Evolutionary conservation across 2,329 filamentous ascomycete species (phyloP).

Genomic region (Plectosphaerella sp.): DNA sequence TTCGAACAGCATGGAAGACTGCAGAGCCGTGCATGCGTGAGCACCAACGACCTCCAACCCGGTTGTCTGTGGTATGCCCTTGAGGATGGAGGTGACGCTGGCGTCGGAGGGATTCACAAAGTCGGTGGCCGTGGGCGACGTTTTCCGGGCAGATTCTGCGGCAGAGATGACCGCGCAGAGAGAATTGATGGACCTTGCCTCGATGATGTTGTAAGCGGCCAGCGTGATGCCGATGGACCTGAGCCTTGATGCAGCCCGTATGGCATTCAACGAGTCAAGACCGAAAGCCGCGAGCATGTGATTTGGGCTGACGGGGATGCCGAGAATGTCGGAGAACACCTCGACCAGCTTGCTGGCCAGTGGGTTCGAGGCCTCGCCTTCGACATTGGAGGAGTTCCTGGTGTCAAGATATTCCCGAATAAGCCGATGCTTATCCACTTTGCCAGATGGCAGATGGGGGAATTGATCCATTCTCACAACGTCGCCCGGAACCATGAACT

Average conservation of each 20-base stretch:
- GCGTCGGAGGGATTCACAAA: too few species aligned
- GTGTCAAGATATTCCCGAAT: slow-evolving; percentile 17
- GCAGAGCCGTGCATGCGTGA: slow-evolving; percentile 67
- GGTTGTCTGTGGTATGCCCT: background rate
- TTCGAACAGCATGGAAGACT: slow-evolving; percentile 77
- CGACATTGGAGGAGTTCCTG: background rate
- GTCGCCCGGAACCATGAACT: slow-evolving; percentile 79
- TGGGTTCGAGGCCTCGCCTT: slow-evolving; percentile 1
- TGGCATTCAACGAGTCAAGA: slow-evolving; percentile 56
- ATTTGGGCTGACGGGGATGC: slow-evolving; percentile 22
- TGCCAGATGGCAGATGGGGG: slow-evolving; percentile 77
- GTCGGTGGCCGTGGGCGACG: background rate
- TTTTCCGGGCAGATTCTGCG: background rate
- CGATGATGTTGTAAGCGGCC: slow-evolving; percentile 58
- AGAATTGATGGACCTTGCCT: slow-evolving; percentile 29
- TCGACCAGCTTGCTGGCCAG: slow-evolving; percentile 27
- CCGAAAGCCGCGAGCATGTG: slow-evolving; percentile 43
- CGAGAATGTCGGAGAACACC: slow-evolving; percentile 36
- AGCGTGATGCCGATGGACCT: slow-evolving; percentile 51
- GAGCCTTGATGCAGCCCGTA: slow-evolving; percentile 56
- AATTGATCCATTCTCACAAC: slow-evolving; percentile 60
- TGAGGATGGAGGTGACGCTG: background rate
- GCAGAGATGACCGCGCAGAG: background rate
- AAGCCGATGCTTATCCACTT: slow-evolving; percentile 68
- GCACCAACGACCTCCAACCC: slow-evolving; percentile 30